A percentile compares a stretch with the other conserved stretches of the same genome.
Conservation (phyloP, 2,329 filamentous ascomycete species). For the Ophiosphaerella herpotricha region DNA sequence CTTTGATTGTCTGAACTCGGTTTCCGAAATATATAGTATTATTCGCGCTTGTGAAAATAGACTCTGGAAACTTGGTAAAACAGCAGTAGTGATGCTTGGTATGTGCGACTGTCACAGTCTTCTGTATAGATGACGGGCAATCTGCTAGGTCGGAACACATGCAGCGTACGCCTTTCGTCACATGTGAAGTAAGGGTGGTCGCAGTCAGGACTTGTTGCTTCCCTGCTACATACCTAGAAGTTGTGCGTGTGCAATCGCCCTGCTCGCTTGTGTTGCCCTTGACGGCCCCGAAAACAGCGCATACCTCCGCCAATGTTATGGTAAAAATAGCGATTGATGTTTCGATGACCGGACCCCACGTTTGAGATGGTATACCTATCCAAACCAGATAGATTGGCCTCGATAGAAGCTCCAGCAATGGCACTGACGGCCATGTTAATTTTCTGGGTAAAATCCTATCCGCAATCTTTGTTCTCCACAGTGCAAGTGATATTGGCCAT, state of each 20-base stretch:
- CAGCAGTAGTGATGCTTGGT: constrained; percentile 49
- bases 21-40: constrained; percentile 51
- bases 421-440: constrained; percentile 60
- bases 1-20: constrained; percentile 42
- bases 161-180: constrained; percentile 55
- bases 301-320: constrained; percentile 55
- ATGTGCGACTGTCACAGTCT: constrained; percentile 44
- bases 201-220: constrained; percentile 41
- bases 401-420: constrained; percentile 58
- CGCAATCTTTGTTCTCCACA: constrained; percentile 48
- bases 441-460: constrained; percentile 53
- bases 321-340: constrained; percentile 59
- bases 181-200: constrained; percentile 50
- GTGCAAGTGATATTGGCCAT: constrained; percentile 56
- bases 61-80: constrained; percentile 49
- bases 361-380: constrained; percentile 26
- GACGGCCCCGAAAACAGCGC: constrained; percentile 40
- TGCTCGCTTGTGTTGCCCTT: not conserved
- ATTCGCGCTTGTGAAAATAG: constrained; percentile 37
- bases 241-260: no score
- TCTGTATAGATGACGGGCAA: constrained; percentile 59
- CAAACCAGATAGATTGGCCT: constrained; percentile 29
- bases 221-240: constrained; percentile 1
- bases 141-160: constrained; percentile 46
- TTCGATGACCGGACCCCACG: constrained; percentile 57